Evolutionary conservation across 495 filamentous ascomycete genomes (phyloP).

Genomic region (Aspergillus ellipticus): DNA sequence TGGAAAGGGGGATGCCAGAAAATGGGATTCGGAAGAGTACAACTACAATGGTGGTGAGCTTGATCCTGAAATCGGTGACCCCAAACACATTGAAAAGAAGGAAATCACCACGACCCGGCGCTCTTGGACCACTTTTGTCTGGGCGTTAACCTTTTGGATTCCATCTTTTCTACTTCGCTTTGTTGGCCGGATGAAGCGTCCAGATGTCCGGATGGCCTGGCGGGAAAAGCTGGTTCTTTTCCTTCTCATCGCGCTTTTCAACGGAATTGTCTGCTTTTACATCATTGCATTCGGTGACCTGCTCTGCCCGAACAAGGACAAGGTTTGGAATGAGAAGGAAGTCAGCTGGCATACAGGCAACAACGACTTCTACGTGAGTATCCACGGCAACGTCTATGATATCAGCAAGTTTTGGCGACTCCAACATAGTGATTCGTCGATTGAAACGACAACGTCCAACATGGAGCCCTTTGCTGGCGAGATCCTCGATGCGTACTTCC

Average conservation of each 20-base stretch:
- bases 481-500: constrained; percentile 80
- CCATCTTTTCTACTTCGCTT: constrained; percentile 78
- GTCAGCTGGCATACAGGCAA: constrained; percentile 65
- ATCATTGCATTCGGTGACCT: constrained; percentile 82
- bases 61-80: constrained; percentile 72
- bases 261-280: constrained; percentile 84
- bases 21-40: constrained; percentile 61
- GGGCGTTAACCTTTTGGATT: constrained; percentile 91
- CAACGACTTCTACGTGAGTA: constrained; percentile 83
- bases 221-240: constrained; percentile 87
- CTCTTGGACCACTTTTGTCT: constrained; percentile 76
- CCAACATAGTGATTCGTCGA: constrained; percentile 69
- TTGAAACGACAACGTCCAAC: constrained; percentile 53
- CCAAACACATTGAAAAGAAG: constrained; percentile 72
- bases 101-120: constrained; percentile 59
- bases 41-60: constrained; percentile 50
- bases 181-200: constrained; percentile 92
- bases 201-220: constrained; percentile 96
- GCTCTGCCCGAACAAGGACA: constrained; percentile 87
- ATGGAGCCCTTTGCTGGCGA: constrained; percentile 78
- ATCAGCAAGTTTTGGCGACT: constrained; percentile 79
- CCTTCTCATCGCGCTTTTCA: constrained; percentile 75
- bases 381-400: constrained; percentile 89
- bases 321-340: constrained; percentile 77
- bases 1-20: constrained; percentile 74